A percentile compares a stretch with the other conserved stretches of the same genome.
These are phyloP conservation scores for Papiliotrema laurentii DNA, from an alignment of 1,284 basidiomycete genomes.

Conservation along the genomic window DNA sequence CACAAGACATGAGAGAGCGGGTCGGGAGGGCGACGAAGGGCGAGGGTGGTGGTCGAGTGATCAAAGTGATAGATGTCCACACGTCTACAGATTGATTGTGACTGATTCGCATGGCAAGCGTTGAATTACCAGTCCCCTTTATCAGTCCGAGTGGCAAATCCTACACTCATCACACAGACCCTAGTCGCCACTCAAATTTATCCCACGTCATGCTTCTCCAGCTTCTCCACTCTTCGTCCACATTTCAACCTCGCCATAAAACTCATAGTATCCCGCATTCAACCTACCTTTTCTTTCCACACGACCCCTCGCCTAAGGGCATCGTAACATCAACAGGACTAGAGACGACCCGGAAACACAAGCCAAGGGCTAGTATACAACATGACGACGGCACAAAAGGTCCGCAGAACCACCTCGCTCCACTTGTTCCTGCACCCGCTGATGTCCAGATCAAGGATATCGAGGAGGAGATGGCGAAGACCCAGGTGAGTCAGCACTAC, in stretches of 20 bases:
- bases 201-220: neutral
- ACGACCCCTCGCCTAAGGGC: too few relatives aligned
- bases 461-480: conserved; percentile 50
- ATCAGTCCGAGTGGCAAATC: neutral
- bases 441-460: conserved; percentile 44
- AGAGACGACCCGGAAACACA: neutral
- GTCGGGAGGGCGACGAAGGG: too few relatives aligned
- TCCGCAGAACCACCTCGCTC: conserved; percentile 7
- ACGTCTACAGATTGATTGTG: too few relatives aligned
- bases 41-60: too few relatives aligned
- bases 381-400: conserved; percentile 49
- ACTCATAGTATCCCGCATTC: neutral
- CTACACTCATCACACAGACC: neutral
- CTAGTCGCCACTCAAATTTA: too few relatives aligned
- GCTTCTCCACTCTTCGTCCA: neutral
- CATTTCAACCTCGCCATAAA: neutral
- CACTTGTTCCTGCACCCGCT: neutral
- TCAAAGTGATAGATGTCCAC: too few relatives aligned
- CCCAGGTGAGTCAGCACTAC: conserved; percentile 27
- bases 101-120: too few relatives aligned
- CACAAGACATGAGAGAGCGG: neutral
- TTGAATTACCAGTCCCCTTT: too few relatives aligned
- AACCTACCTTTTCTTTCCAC: neutral
- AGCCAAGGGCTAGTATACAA: conserved; percentile 11
- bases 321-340: neutral